Conservation (phyloP, 2,329 filamentous ascomycete species). For the Tolypocladium paradoxum region DNA sequence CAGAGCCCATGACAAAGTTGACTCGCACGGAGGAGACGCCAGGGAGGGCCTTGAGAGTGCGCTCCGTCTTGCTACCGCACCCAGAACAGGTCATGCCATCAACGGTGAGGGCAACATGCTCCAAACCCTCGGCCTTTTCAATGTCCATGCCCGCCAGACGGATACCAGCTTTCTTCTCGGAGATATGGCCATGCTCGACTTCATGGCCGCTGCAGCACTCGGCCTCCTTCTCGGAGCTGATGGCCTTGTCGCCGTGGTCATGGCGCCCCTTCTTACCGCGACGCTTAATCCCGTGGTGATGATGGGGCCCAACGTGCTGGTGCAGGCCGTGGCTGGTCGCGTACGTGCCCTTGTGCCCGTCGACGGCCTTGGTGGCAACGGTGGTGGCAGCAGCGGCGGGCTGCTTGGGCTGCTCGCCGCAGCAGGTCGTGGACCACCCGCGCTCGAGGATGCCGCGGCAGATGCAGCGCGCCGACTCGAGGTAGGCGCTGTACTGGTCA, state of each 20-base stretch:
- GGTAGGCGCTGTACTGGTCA: slow-evolving; percentile 22
- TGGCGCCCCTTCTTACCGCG: slow-evolving; percentile 8
- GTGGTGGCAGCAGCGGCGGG: neutral
- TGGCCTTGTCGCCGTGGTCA: slow-evolving; percentile 2
- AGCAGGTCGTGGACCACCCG: slow-evolving; percentile 16
- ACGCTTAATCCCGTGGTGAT: slow-evolving; percentile 11
- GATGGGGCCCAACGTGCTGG: slow-evolving; percentile 5
- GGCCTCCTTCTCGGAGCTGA: slow-evolving; percentile 2
- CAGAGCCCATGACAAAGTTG: slow-evolving; percentile 27
- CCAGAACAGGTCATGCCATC: slow-evolving; percentile 27
- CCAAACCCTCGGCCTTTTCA: slow-evolving; percentile 14
- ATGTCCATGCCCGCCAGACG: slow-evolving; percentile 7
- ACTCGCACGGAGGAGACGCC: slow-evolving; percentile 21
- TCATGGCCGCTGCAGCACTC: slow-evolving; percentile 6
- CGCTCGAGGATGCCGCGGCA: slow-evolving; percentile 21
- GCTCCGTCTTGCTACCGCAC: slow-evolving; percentile 23
- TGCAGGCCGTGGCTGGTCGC: slow-evolving; percentile 3
- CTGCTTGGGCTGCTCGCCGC: slow-evolving; percentile 7
- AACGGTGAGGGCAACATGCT: slow-evolving; percentile 17
- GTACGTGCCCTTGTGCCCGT: neutral
- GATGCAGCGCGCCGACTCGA: slow-evolving; percentile 26
- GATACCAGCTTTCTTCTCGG: neutral
- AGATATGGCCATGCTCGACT: slow-evolving; percentile 1
- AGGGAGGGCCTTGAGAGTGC: slow-evolving; percentile 12
- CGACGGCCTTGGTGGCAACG: neutral